Evolutionary conservation across 2,329 filamentous ascomycete species (phyloP).

Genomic region (Fusarium concolor): DNA sequence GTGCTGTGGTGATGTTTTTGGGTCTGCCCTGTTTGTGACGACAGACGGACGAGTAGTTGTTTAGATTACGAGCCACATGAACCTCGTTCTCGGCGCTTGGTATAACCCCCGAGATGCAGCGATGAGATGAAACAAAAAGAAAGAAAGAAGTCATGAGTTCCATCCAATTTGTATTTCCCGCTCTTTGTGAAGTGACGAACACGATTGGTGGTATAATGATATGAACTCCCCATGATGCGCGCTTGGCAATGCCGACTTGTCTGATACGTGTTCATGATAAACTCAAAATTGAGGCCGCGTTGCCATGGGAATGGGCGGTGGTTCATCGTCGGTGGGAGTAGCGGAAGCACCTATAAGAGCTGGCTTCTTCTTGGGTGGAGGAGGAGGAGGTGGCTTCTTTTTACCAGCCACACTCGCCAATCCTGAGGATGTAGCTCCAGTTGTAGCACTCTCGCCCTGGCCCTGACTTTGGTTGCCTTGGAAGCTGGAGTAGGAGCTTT

Average conservation of each 20-base stretch:
- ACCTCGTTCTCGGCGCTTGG: conserved; percentile 40
- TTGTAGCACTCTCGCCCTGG: conserved; percentile 22
- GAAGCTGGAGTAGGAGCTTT: conserved; percentile 42
- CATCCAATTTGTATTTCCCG: conserved; percentile 13
- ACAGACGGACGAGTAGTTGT: conserved; percentile 34
- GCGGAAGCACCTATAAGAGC: conserved; percentile 46
- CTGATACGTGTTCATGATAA: neutral
- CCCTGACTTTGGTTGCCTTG: conserved; percentile 33
- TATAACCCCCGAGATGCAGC: conserved; percentile 38
- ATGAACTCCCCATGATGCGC: conserved; percentile 20
- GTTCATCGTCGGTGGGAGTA: conserved; percentile 49
- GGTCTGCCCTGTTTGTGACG: conserved; percentile 30
- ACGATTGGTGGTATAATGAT: neutral
- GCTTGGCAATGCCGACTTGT: conserved; percentile 25
- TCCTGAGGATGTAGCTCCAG: conserved; percentile 21
- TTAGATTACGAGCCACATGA: conserved; percentile 43
- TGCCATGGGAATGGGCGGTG: conserved; percentile 65
- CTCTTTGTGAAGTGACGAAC: conserved; percentile 3
- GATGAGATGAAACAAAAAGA: conserved; percentile 43
- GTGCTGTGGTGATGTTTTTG: conserved; percentile 30
- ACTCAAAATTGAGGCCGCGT: conserved; percentile 61
- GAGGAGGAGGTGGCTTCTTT: conserved; percentile 66
- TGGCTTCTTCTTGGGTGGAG: conserved; percentile 65
- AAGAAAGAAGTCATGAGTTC: conserved; percentile 38
- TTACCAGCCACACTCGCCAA: conserved; percentile 52